Percentiles rank a stretch among this genome's conserved stretches.
phyloP scores from a whole-genome alignment of 2,329 filamentous ascomycete species.

The Microcera coccophila region DNA sequence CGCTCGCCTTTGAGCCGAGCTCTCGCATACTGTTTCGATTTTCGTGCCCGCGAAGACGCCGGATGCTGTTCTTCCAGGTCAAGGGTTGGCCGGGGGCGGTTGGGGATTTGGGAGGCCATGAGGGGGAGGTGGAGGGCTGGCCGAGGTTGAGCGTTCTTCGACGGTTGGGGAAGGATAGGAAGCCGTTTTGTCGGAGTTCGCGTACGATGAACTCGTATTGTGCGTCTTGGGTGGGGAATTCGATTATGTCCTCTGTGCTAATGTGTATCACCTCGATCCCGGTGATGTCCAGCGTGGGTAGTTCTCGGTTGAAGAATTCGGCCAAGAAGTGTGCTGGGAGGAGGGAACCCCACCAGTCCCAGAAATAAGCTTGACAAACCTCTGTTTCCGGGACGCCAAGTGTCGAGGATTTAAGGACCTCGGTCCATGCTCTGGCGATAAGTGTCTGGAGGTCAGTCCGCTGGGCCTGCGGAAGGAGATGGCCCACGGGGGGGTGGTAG shows the following conservation, averaged over 20 bases:
- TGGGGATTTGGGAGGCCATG: slow-evolving; percentile 8
- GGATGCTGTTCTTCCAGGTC: slow-evolving; percentile 19
- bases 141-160: slow-evolving; percentile 11
- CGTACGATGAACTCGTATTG: slow-evolving; percentile 43
- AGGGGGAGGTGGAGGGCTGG: not conserved
- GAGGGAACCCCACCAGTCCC: slow-evolving; percentile 48
- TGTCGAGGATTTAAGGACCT: slow-evolving; percentile 38
- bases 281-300: slow-evolving; percentile 35
- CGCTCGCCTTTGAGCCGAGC: slow-evolving; percentile 23
- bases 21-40: slow-evolving; percentile 19
- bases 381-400: slow-evolving; percentile 40
- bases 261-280: slow-evolving; percentile 39
- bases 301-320: slow-evolving; percentile 40
- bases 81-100: not conserved
- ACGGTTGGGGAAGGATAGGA: slow-evolving; percentile 12
- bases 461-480: slow-evolving; percentile 38
- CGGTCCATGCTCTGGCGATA: slow-evolving; percentile 44
- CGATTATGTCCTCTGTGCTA: slow-evolving; percentile 47
- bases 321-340: slow-evolving; percentile 47
- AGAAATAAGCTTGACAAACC: slow-evolving; percentile 46
- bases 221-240: slow-evolving; percentile 46
- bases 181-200: slow-evolving; percentile 22
- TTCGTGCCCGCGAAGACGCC: slow-evolving; percentile 18
- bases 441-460: slow-evolving; percentile 38
- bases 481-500: slow-evolving; percentile 12